phyloP scores from a whole-genome alignment of 768 basidiomycete species.

The Cubamyces lactineus region DNA sequence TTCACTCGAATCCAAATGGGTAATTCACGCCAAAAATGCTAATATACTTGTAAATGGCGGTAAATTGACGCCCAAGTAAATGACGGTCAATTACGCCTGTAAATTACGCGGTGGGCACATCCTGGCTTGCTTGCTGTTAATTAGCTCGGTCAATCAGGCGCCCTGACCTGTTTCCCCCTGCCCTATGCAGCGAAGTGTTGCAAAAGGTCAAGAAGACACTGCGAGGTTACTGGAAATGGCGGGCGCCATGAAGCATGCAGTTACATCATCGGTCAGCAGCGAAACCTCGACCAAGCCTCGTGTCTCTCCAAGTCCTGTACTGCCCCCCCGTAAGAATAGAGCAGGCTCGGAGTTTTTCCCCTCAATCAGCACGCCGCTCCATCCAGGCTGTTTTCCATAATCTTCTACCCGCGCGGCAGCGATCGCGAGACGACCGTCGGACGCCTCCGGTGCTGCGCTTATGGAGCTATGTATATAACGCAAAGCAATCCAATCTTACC shows the following conservation, averaged over 20 bases:
- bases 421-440: slow-evolving; percentile 13
- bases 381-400: slow-evolving; percentile 9
- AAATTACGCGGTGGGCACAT: too few species aligned
- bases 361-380: slow-evolving; percentile 7
- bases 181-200: neutral
- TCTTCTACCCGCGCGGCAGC: slow-evolving; percentile 5
- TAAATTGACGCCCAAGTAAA: too few species aligned
- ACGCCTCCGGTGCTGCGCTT: slow-evolving; percentile 6
- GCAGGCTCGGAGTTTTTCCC: neutral
- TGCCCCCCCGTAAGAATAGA: slow-evolving; percentile 10
- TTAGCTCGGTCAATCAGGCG: too few species aligned
- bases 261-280: slow-evolving; percentile 6
- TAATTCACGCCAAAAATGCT: too few species aligned
- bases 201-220: neutral
- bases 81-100: too few species aligned
- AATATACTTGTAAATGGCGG: too few species aligned
- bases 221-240: neutral
- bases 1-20: too few species aligned
- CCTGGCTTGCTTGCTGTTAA: too few species aligned
- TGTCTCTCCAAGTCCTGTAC: neutral
- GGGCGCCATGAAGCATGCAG: neutral
- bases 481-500: neutral
- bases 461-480: slow-evolving; percentile 5
- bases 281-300: slow-evolving; percentile 12
- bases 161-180: too few species aligned